Base-by-base conservation (phyloP, 176 grass and related monocot genomes). In the Eragrostis nindensis region DNA sequence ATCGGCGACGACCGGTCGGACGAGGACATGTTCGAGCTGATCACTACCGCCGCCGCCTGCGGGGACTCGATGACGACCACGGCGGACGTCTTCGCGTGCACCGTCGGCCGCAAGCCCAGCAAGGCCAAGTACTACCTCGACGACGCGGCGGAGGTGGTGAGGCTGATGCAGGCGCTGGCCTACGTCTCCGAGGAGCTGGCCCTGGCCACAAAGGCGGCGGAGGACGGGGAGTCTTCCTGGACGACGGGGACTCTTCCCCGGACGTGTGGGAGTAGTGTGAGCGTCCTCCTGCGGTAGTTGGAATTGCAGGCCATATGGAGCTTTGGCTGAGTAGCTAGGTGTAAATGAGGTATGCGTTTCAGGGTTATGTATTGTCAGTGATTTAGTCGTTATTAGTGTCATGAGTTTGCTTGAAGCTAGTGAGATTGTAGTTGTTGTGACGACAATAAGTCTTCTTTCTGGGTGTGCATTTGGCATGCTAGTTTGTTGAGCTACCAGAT, bases 111-210 rank as follows among this genome's bases (percentile, higher is more conserved):
- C 55, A 89, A 91, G 38, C 95, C 95, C 9, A 98, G 95, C 81
- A 98, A 98, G 82, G 95, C 95, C 5, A 98, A 84, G 70, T 98
- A 94, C 86, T 97, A 97, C 55, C 75, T 97, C 1, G 94, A 97
- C 24, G 92, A 97, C 74, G 78, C 89, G 0, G 67, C 90, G 12
- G 95, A 98, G 74, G 93, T 98, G 16, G 90, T 98, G 66, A 79
- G 95, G 86, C 83, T 98, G 60, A 95, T 98, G 95, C 83, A 95
- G 71, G 95, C 86, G 17, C 86, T 98, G 21, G 92, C 95, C 5
- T 56, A 60, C 27, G 92, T 98, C 69, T 93, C 95, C 0, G 90
- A 95, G 48, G 86, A 93, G 71, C 52, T 82, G 72, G 93, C 82
- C 24, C 68, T 53, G 49, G 60, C 36, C 2, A 90, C 53, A 59